Base-by-base conservation (phyloP, 495 filamentous ascomycete genomes). In the Xylaria scruposa region DNA sequence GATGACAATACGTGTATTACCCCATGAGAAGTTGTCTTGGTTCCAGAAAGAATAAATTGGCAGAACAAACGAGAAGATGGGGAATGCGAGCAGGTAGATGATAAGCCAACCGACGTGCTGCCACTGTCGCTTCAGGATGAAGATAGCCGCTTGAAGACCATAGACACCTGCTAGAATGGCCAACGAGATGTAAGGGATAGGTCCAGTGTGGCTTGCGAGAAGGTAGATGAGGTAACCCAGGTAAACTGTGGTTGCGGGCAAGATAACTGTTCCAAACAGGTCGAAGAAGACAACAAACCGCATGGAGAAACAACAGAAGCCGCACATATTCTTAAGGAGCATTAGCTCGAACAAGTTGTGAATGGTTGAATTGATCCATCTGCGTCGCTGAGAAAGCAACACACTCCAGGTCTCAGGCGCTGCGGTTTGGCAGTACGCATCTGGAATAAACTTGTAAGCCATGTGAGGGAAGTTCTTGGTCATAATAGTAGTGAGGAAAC, bases 271-370 rank as follows among this genome's bases (percentile, higher is more conserved):
- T 79, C 95, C 94, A 68, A 95, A 88, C 15, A 99, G 89, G 86
- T 99, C 96, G 74, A 99, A 90, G 74, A 99, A 91, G 68, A 99
- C 96, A 60, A 99, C 90, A 78, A 99, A 98, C 67, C 96, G 91
- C 96, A 99, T 99, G 70, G 92, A 94, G 86, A 99, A 99, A 82
- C 93, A 98, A 82, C 96, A 99, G 90, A 99, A 99, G 67, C 96
- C 96, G 78, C 96, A 99, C 79, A 99, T 90, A 74, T 99, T 93
- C 75, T 93, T 89, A 49, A 99, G 86, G 72, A 90, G 89, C 72
- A 97, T 91, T 76, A 98, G 83, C 82, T 99, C 96, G 19, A 89
- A 91, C 76, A 99, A 79, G 77, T 99, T 99, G 86, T 99, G 96
- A 64, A 99, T 89, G 29, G 96, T 99, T 2, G 95, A 98, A 81